Evolutionary conservation across 768 basidiomycete genomes (phyloP).

Genomic region (Candolleomyces efflorescens): DNA sequence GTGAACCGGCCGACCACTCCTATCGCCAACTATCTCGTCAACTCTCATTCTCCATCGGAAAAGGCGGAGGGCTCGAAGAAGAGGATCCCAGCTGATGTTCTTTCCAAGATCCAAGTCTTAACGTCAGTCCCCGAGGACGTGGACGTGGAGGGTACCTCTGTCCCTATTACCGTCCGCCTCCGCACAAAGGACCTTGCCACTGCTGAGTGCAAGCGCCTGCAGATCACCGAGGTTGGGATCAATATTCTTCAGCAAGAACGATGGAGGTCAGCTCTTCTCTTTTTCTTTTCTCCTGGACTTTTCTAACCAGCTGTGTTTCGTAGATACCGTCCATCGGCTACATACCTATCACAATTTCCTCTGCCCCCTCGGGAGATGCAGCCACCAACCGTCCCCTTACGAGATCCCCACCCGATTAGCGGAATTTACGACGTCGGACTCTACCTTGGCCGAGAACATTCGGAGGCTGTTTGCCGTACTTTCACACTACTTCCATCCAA

Average conservation of each 20-base stretch:
- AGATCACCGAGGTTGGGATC: slow-evolving; percentile 50
- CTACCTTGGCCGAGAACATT: slow-evolving; percentile 17
- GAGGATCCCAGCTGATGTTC: slow-evolving; percentile 46
- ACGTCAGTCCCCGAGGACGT: slow-evolving; percentile 57
- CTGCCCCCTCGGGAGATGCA: slow-evolving; percentile 54
- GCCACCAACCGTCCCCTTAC: slow-evolving; percentile 60
- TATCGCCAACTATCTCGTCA: slow-evolving; percentile 38
- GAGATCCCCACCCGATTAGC: slow-evolving; percentile 50
- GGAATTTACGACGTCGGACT: slow-evolving; percentile 47
- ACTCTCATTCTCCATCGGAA: slow-evolving; percentile 25
- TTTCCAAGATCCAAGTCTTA: slow-evolving; percentile 62
- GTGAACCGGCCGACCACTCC: slow-evolving; percentile 29
- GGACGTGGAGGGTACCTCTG: slow-evolving; percentile 36
- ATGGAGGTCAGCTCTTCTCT: slow-evolving; percentile 47
- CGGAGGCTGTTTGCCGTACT: slow-evolving; percentile 25
- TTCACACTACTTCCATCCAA: slow-evolving; percentile 48
- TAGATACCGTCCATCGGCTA: slow-evolving; percentile 39
- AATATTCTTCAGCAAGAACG: slow-evolving; percentile 63
- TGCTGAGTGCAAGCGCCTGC: slow-evolving; percentile 50
- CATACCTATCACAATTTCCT: slow-evolving; percentile 45
- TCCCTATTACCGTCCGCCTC: slow-evolving; percentile 59
- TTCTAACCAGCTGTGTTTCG: background rate
- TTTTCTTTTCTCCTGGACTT: background rate
- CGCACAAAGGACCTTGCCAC: slow-evolving; percentile 49
- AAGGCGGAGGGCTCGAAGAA: slow-evolving; percentile 13